phyloP scores from a whole-genome alignment of 371 early-diverging fungal genomes.

The Mycotypha africana region DNA sequence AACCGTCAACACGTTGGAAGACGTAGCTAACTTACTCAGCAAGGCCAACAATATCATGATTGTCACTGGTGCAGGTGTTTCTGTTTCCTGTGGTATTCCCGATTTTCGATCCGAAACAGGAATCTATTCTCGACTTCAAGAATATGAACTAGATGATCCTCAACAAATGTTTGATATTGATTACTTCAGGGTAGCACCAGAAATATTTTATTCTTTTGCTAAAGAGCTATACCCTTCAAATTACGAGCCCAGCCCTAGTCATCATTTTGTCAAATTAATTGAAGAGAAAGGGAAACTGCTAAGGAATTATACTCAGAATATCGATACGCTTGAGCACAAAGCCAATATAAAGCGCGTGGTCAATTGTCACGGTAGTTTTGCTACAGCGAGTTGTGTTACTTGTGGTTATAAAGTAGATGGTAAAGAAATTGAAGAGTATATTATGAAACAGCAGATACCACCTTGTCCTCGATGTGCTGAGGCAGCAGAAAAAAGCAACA shows the following conservation, averaged over 20 bases:
- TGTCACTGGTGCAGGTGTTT: slow-evolving; percentile 90
- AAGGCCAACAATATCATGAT: slow-evolving; percentile 79
- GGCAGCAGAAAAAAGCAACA: too few relatives aligned
- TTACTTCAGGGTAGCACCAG: slow-evolving; percentile 78
- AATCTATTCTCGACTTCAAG: slow-evolving; percentile 82
- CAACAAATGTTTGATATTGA: slow-evolving; percentile 92
- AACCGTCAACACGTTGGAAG: slow-evolving; percentile 63
- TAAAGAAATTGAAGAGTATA: slow-evolving; percentile 69
- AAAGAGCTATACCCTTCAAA: slow-evolving; percentile 86
- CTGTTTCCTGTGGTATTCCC: slow-evolving; percentile 96
- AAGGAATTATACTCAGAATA: slow-evolving; percentile 98
- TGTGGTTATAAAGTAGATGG: slow-evolving; percentile 79
- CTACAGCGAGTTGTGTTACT: slow-evolving; percentile 84
- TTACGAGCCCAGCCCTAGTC: slow-evolving; percentile 89
- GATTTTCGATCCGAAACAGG: slow-evolving; percentile 97
- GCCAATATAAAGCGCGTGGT: slow-evolving; percentile 83
- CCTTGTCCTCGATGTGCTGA: slow-evolving; percentile 45
- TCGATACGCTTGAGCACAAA: slow-evolving; percentile 93
- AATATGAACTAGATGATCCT: slow-evolving; percentile 75
- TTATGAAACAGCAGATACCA: slow-evolving; percentile 57
- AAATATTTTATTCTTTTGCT: slow-evolving; percentile 93
- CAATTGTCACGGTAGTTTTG: slow-evolving; percentile 93
- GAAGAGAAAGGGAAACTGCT: slow-evolving; percentile 80
- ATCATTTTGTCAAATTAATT: slow-evolving; percentile 85
- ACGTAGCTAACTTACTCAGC: slow-evolving; percentile 65